phyloP scores from a whole-genome alignment of 441 rosid genomes.

The Arabidopsis hybrid region DNA sequence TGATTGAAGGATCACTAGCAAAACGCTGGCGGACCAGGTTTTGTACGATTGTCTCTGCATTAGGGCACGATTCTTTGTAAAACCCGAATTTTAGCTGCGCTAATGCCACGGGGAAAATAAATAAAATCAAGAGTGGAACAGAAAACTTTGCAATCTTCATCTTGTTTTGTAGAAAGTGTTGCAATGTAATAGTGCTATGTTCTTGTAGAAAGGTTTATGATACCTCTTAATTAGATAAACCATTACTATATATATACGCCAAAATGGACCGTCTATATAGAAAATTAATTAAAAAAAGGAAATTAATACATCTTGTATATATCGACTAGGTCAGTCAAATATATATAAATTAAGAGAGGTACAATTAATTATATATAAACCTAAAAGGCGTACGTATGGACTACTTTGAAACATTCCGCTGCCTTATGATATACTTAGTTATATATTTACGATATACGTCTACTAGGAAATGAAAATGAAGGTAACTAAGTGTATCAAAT shows the following conservation, averaged over 20 bases:
- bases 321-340: slow-evolving; percentile 38
- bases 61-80: slow-evolving; percentile 38
- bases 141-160: slow-evolving; percentile 29
- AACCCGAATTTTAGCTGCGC: slow-evolving; percentile 30
- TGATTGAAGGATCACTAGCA: slow-evolving; percentile 28
- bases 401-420: slow-evolving; percentile 40
- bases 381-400: slow-evolving; percentile 20
- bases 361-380: slow-evolving; percentile 3
- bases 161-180: slow-evolving; percentile 1
- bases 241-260: slow-evolving; percentile 23
- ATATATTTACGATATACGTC: not conserved
- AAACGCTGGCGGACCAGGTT: slow-evolving; percentile 30
- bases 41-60: slow-evolving; percentile 35
- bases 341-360: not conserved
- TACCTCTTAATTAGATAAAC: slow-evolving; percentile 18
- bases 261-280: not conserved
- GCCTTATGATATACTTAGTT: slow-evolving; percentile 2
- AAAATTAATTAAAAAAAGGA: not conserved
- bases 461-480: not conserved
- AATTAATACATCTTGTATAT: slow-evolving; percentile 15
- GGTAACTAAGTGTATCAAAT: not conserved
- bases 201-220: slow-evolving; percentile 28
- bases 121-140: slow-evolving; percentile 21
- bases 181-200: slow-evolving; percentile 8
- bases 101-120: slow-evolving; percentile 17